phyloP scores from a whole-genome alignment of 2,329 filamentous ascomycete genomes.

The Cercospora sojina region DNA sequence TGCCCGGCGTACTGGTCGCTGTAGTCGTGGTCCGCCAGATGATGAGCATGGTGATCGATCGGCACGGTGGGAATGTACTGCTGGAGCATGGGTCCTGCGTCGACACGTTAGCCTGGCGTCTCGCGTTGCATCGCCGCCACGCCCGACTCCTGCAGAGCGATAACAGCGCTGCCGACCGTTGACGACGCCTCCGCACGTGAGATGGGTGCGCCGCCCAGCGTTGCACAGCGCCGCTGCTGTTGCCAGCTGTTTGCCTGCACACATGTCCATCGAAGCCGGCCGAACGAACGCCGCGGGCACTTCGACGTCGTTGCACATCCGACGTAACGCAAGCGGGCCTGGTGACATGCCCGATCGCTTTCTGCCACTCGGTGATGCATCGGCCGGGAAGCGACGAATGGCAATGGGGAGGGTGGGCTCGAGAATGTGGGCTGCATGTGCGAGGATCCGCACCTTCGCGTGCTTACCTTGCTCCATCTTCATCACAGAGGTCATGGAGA shows the following conservation, averaged over 20 bases:
- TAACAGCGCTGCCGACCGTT: slow-evolving; percentile 10
- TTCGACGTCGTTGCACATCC: slow-evolving; percentile 20
- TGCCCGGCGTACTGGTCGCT: slow-evolving; percentile 47
- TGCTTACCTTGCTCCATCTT: slow-evolving; percentile 39
- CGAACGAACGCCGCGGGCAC: slow-evolving; percentile 5
- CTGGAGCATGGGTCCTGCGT: slow-evolving; percentile 46
- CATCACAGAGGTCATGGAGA: slow-evolving; percentile 19
- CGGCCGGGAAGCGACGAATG: neutral
- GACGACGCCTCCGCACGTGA: slow-evolving; percentile 25
- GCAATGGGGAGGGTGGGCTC: slow-evolving; percentile 13
- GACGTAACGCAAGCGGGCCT: slow-evolving; percentile 16
- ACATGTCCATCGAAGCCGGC: slow-evolving; percentile 4
- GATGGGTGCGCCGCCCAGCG: slow-evolving; percentile 26
- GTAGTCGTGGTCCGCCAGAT: slow-evolving; percentile 48
- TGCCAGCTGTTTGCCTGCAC: neutral
- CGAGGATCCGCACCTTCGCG: slow-evolving; percentile 25
- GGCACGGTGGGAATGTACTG: slow-evolving; percentile 39
- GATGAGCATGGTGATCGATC: slow-evolving; percentile 42
- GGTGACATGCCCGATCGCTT: slow-evolving; percentile 15
- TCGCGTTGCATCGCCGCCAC: slow-evolving; percentile 2
- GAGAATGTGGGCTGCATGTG: slow-evolving; percentile 27
- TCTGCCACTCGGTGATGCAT: slow-evolving; percentile 4
- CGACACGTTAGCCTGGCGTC: slow-evolving; percentile 43
- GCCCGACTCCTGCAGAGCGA: slow-evolving; percentile 15
- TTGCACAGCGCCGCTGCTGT: slow-evolving; percentile 27